A percentile compares a stretch with the other conserved stretches of the same genome.
Evolutionary conservation across 306 rosid genomes (phyloP).

Genomic region (Dryas drummondii): DNA sequence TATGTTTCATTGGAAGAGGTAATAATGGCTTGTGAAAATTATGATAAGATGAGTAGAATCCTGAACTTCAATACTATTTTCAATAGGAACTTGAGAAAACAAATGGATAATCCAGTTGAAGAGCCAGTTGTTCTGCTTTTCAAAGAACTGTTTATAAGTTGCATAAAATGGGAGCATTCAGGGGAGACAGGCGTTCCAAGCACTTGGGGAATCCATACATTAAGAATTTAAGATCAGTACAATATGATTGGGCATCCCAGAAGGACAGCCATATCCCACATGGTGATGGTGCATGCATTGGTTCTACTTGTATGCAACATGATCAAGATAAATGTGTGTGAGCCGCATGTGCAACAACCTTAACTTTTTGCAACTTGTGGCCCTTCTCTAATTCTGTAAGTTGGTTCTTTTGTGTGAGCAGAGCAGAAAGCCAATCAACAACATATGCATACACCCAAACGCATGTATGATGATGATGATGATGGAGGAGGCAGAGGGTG

Average conservation of each 20-base stretch:
- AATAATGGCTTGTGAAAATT: neutral
- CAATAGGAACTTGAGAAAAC: too few species aligned
- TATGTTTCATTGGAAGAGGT: too few species aligned
- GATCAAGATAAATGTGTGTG: neutral
- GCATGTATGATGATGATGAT: too few species aligned
- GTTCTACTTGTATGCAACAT: neutral
- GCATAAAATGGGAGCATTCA: constrained; percentile 68
- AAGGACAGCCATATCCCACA: too few species aligned
- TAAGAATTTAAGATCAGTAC: too few species aligned
- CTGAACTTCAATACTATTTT: neutral
- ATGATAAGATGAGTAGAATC: neutral
- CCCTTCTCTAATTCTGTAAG: neutral
- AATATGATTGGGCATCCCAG: too few species aligned
- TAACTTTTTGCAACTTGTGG: constrained; percentile 16
- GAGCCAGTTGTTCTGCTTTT: neutral
- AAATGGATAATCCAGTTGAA: neutral
- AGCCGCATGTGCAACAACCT: constrained; percentile 38
- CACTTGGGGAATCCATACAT: constrained; percentile 80
- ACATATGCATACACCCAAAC: too few species aligned
- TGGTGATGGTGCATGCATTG: too few species aligned
- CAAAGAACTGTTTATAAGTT: constrained; percentile 11
- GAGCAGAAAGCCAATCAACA: constrained; percentile 41
- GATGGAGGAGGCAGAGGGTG: too few species aligned
- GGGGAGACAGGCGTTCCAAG: constrained; percentile 85
- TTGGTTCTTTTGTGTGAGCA: constrained; percentile 36